phyloP scores from a whole-genome alignment of 192 early-diverging fungal species.

The Umbelopsis ramanniana region DNA sequence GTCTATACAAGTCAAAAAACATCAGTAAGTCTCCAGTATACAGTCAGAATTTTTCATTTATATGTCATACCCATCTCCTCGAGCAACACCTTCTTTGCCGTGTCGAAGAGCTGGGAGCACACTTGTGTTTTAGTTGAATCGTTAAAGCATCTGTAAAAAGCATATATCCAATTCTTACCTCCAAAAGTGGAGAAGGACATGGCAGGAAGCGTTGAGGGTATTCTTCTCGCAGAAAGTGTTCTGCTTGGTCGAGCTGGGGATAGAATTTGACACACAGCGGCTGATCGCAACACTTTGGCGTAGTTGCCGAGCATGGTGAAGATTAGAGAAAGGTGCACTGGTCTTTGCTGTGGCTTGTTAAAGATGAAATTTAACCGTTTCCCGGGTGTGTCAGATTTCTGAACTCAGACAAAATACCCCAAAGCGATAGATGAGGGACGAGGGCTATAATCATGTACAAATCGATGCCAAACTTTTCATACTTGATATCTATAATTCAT shows the following conservation, averaged over 20 bases:
- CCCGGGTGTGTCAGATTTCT: background rate
- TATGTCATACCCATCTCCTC: slow-evolving; percentile 34
- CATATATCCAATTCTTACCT: background rate
- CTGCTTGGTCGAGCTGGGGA: background rate
- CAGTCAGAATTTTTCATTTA: too few relatives aligned
- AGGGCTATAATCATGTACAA: too few relatives aligned
- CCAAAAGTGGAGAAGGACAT: slow-evolving; percentile 13
- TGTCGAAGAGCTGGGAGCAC: slow-evolving; percentile 30
- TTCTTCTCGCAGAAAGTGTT: background rate
- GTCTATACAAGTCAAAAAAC: slow-evolving; percentile 20
- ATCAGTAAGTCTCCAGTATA: too few relatives aligned
- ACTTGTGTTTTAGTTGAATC: background rate
- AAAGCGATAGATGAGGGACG: too few relatives aligned
- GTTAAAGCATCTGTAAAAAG: background rate
- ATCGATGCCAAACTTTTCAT: too few relatives aligned
- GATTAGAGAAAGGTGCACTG: background rate
- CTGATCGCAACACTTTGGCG: background rate
- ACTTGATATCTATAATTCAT: too few relatives aligned
- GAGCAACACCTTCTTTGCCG: slow-evolving; percentile 31
- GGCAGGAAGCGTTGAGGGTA: slow-evolving; percentile 1
- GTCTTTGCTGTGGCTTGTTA: background rate
- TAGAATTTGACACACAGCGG: background rate
- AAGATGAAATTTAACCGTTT: background rate
- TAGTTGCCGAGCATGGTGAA: slow-evolving; percentile 14
- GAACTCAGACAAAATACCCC: background rate